Evolutionary conservation across 2,329 filamentous ascomycete genomes (phyloP).

Genomic region (Amesomyces nigricolor): DNA sequence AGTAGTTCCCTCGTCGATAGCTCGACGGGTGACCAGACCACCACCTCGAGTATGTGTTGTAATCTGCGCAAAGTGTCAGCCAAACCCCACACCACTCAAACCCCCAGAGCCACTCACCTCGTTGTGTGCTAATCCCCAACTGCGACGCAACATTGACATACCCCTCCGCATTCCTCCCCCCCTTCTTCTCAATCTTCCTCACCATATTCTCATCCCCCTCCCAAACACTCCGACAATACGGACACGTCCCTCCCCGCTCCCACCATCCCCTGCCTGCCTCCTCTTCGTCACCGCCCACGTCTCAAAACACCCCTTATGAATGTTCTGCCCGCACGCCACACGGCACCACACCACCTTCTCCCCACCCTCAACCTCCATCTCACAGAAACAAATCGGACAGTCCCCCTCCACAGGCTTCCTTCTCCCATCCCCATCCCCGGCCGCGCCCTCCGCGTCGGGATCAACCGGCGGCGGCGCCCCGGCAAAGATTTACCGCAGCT

Average conservation of each 20-base stretch:
- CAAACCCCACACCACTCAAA: not conserved
- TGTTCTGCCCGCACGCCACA: slow-evolving; percentile 50
- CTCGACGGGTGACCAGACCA: slow-evolving; percentile 21
- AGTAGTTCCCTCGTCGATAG: slow-evolving; percentile 15
- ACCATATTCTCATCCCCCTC: slow-evolving; percentile 41
- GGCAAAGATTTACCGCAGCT: slow-evolving; percentile 54
- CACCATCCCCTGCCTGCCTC: slow-evolving; percentile 26
- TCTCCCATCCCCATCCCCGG: slow-evolving; percentile 31
- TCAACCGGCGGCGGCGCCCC: slow-evolving; percentile 44
- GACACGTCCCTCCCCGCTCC: slow-evolving; percentile 43
- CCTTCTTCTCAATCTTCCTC: slow-evolving; percentile 39
- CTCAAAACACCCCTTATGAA: slow-evolving; percentile 49
- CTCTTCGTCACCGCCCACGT: slow-evolving; percentile 48
- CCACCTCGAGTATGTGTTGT: slow-evolving; percentile 28
- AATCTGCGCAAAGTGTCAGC: slow-evolving; percentile 22
- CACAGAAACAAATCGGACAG: slow-evolving; percentile 53
- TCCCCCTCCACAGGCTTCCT: slow-evolving; percentile 48
- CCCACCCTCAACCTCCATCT: slow-evolving; percentile 34
- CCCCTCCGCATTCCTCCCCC: slow-evolving; percentile 43
- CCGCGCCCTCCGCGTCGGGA: slow-evolving; percentile 20
- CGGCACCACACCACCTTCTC: slow-evolving; percentile 46
- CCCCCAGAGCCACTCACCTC: slow-evolving; percentile 38
- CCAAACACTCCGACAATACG: slow-evolving; percentile 56
- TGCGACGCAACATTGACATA: slow-evolving; percentile 58
- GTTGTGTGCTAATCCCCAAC: slow-evolving; percentile 49